Conservation (phyloP, 2,329 filamentous ascomycete genomes). For the Fusarium oxysporum region DNA sequence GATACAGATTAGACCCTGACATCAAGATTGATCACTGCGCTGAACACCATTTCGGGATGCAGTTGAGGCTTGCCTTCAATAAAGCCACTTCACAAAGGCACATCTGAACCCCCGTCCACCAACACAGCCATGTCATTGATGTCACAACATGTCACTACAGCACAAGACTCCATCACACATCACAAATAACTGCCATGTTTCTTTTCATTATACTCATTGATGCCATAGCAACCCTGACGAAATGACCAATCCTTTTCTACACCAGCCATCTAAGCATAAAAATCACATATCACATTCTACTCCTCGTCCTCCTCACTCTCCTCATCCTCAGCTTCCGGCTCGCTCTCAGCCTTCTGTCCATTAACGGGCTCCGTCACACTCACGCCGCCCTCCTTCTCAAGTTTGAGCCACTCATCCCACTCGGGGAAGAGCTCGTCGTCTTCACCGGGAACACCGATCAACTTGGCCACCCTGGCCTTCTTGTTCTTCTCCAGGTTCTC, state of each 20-base stretch:
- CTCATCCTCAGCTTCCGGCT: constrained; percentile 39
- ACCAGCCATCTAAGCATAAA: constrained; percentile 45
- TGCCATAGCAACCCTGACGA: constrained; percentile 46
- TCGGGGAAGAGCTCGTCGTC: constrained; percentile 94
- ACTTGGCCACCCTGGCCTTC: constrained; percentile 85
- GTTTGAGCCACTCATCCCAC: constrained; percentile 88
- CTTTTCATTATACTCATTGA: constrained; percentile 49
- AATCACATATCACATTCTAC: constrained; percentile 37
- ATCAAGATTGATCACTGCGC: background rate
- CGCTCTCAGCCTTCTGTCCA: constrained; percentile 41
- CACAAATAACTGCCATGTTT: constrained; percentile 27
- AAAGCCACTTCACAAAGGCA: background rate
- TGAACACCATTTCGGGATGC: background rate
- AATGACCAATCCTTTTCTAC: constrained; percentile 48
- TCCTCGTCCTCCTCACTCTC: constrained; percentile 45
- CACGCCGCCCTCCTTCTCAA: constrained; percentile 78
- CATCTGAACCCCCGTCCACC: background rate
- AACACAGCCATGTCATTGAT: background rate
- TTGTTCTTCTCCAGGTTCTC: constrained; percentile 83
- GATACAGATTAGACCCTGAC: background rate
- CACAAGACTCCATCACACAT: background rate
- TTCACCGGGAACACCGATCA: constrained; percentile 83
- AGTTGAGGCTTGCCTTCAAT: background rate
- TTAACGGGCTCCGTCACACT: constrained; percentile 30
- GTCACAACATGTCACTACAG: background rate